phyloP scores from a whole-genome alignment of 345 rosid species.

The Eucalyptus virginea region DNA sequence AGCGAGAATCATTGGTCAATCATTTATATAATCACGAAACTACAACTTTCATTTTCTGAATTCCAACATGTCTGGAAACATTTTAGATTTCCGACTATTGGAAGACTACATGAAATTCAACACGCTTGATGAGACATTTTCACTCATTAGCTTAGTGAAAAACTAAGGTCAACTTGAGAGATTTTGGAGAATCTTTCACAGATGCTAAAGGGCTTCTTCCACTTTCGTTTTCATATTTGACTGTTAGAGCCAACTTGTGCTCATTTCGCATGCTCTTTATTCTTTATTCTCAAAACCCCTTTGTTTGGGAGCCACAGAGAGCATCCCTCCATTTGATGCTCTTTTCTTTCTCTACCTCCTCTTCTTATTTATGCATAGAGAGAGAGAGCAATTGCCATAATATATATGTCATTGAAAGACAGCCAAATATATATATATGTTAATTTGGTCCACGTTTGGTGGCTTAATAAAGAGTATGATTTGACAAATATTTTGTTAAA shows the following conservation, averaged over 20 bases:
- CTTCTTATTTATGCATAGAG: too few relatives aligned
- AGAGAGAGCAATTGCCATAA: not conserved
- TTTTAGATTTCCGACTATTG: not conserved
- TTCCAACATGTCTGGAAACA: accelerated
- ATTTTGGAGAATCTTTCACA: not conserved
- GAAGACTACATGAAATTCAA: not conserved
- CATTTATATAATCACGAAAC: not conserved
- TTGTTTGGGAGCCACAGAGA: not conserved
- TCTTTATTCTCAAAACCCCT: not conserved
- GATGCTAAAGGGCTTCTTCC: not conserved
- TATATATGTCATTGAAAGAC: not conserved
- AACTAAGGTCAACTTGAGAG: not conserved
- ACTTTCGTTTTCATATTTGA: not conserved
- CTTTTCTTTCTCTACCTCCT: not conserved
- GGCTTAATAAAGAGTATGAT: too few relatives aligned
- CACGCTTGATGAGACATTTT: not conserved
- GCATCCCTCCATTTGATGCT: not conserved
- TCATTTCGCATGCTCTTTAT: not conserved
- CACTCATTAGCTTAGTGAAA: not conserved
- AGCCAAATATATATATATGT: not conserved
- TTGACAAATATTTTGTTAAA: too few relatives aligned
- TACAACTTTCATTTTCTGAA: not conserved
- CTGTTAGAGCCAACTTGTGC: not conserved
- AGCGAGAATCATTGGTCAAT: not conserved
- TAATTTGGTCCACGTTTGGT: not conserved